A percentile compares a stretch with the other conserved stretches of the same genome.
phyloP scores from a whole-genome alignment of 768 basidiomycete species.

The Botryobasidium botryosum region DNA sequence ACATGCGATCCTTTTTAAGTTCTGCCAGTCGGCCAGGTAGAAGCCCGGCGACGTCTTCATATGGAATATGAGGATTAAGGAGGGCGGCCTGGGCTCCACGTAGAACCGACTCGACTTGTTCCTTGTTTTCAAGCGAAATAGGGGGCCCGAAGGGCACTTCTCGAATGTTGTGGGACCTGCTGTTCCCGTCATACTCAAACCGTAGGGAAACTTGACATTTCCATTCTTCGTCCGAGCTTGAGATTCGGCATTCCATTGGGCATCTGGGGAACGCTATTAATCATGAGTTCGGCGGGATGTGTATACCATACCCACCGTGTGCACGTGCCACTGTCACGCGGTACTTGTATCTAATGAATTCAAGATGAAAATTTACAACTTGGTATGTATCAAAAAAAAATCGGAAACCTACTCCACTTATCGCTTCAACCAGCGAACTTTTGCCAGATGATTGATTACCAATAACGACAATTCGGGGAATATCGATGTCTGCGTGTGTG shows the following conservation, averaged over 20 bases:
- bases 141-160: constrained; percentile 27
- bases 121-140: constrained; percentile 22
- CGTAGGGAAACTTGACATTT: constrained; percentile 27
- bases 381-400: background rate
- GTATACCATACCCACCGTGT: constrained; percentile 14
- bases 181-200: constrained; percentile 22
- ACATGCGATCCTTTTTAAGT: constrained; percentile 1
- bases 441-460: constrained; percentile 37
- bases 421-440: constrained; percentile 29
- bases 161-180: constrained; percentile 15
- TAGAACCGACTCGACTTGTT: constrained; percentile 33
- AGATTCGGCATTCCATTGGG: constrained; percentile 24
- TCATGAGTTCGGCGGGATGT: background rate
- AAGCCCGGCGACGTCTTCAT: constrained; percentile 3
- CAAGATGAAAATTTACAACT: background rate
- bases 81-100: constrained; percentile 45
- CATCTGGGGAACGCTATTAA: constrained; percentile 13
- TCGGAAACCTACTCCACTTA: constrained; percentile 25
- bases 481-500: constrained; percentile 29
- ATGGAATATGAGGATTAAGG: constrained; percentile 20
- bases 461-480: constrained; percentile 34
- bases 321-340: constrained; percentile 33
- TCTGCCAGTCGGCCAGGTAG: background rate
- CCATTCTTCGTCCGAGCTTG: constrained; percentile 15
- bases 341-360: constrained; percentile 28